Base-by-base conservation (phyloP, 768 basidiomycete species). In the Serendipita indica region DNA sequence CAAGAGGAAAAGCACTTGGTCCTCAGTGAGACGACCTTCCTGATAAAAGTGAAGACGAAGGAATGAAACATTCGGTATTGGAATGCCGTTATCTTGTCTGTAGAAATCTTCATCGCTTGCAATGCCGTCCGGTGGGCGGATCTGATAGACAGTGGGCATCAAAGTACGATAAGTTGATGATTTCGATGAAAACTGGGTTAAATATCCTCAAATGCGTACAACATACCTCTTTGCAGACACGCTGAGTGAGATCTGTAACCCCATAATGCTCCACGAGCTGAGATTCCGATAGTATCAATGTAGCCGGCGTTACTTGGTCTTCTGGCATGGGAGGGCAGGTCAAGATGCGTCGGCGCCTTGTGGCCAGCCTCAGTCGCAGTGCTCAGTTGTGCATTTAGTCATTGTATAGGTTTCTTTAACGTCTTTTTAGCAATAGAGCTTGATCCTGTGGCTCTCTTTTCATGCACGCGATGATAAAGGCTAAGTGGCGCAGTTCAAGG, bases 1-100 rank as follows among this genome's bases (percentile, higher is more conserved):
- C 7, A 75, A 58, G 57, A 75, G 74, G 61, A 71, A 75, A 60
- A 75, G 61, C 1, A 73, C 73, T 65, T 74, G 70, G 43, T 72
- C 71, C 61, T 73, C 72, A 0, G 73, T 73, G 43, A 74, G 61
- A 32, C 73, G 54, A 0, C 73, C 74, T 63, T 74, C 73, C 20
- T 74, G 62, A 64, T 74, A 75, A 62, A 75, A 74, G 62, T 75
- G 74, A 63, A 74, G 74, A 65, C 74, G 74, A 54, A 75, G 66
- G 65, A 75, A 75, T 1, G 73, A 73, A 49, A 75, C 71, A 62
- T 74, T 70, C 10, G 73, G 73, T 58, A 73, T 73, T 6, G 69
- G 65, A 22, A 65, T 66, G 60, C 76, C 74, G 63, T 79, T 72
- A 39, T 68, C 63, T 72, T 72, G 63, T 73, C 71, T 2, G 73